These are phyloP conservation scores for Botryotinia convoluta DNA, from an alignment of 2,329 filamentous ascomycete genomes.

Conservation along the genomic window DNA sequence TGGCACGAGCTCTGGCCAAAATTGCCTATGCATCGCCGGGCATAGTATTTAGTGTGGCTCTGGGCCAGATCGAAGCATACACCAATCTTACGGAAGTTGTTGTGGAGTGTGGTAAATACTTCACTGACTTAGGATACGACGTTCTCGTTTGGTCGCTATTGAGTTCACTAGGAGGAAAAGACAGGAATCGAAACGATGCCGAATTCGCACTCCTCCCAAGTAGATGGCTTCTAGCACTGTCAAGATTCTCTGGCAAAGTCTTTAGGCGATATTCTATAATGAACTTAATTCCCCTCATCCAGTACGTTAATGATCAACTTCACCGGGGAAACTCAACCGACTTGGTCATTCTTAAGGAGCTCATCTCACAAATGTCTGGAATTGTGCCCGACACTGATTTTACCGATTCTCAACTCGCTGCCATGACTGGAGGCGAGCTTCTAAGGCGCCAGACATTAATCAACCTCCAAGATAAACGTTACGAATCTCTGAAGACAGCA, in stretches of 20 bases:
- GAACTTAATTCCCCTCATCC: constrained; percentile 79
- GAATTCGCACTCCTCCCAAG: constrained; percentile 72
- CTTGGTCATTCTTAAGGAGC: constrained; percentile 84
- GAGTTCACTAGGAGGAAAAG: constrained; percentile 64
- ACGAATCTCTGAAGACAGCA: constrained; percentile 70
- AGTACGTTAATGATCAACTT: constrained; percentile 86
- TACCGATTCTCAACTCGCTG: constrained; percentile 81
- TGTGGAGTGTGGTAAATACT: constrained; percentile 91
- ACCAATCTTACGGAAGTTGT: constrained; percentile 93
- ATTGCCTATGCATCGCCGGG: constrained; percentile 89
- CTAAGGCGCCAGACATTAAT: constrained; percentile 78
- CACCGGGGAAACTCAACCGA: constrained; percentile 81
- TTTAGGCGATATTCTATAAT: constrained; percentile 84
- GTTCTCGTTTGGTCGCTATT: constrained; percentile 90
- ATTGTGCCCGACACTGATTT: constrained; percentile 85
- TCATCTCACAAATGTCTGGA: constrained; percentile 90
- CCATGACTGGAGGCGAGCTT: constrained; percentile 81
- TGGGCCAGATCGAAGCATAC: constrained; percentile 90
- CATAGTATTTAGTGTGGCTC: constrained; percentile 83
- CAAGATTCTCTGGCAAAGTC: constrained; percentile 85
- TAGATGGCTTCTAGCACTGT: constrained; percentile 85
- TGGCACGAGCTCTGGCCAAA: constrained; percentile 86
- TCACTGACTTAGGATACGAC: constrained; percentile 89
- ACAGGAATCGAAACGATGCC: constrained; percentile 60
- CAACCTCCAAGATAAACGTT: constrained; percentile 77